These are phyloP conservation scores for Amyloporia xantha DNA, from an alignment of 768 basidiomycete genomes.

Conservation along the genomic window DNA sequence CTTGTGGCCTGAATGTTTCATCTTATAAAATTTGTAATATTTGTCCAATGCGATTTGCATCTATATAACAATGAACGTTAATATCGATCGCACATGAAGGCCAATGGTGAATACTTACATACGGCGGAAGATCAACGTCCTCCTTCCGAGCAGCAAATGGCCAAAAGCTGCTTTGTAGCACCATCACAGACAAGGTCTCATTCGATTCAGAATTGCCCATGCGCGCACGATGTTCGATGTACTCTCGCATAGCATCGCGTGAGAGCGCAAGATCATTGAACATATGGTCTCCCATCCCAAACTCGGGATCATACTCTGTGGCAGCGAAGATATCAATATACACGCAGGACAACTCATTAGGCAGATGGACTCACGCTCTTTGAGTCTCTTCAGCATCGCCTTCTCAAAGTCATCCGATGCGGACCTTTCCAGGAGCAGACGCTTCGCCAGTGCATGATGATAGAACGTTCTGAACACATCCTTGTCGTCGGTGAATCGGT, in stretches of 20 bases:
- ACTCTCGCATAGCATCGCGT: slow-evolving; percentile 63
- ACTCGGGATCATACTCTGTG: slow-evolving; percentile 90
- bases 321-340: background rate
- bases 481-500: slow-evolving; percentile 85
- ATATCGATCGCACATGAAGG: background rate
- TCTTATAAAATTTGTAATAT: slow-evolving; percentile 69
- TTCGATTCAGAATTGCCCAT: slow-evolving; percentile 24
- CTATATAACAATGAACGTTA: slow-evolving; percentile 30
- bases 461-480: slow-evolving; percentile 94
- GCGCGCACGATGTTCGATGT: slow-evolving; percentile 39
- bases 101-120: slow-evolving; percentile 30
- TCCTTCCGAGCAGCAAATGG: slow-evolving; percentile 57
- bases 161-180: slow-evolving; percentile 87
- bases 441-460: slow-evolving; percentile 80
- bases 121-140: slow-evolving; percentile 45
- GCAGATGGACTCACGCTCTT: slow-evolving; percentile 51
- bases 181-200: slow-evolving; percentile 62
- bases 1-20: slow-evolving; percentile 66
- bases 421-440: slow-evolving; percentile 75
- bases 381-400: slow-evolving; percentile 77
- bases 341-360: background rate
- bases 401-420: slow-evolving; percentile 87
- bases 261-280: slow-evolving; percentile 85
- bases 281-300: slow-evolving; percentile 92
- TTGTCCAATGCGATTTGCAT: slow-evolving; percentile 66